Evolutionary conservation across 345 rosid species (phyloP), one percentile per base, ranked within the genome.

Genomic region (Limnanthes douglasii): DNA sequence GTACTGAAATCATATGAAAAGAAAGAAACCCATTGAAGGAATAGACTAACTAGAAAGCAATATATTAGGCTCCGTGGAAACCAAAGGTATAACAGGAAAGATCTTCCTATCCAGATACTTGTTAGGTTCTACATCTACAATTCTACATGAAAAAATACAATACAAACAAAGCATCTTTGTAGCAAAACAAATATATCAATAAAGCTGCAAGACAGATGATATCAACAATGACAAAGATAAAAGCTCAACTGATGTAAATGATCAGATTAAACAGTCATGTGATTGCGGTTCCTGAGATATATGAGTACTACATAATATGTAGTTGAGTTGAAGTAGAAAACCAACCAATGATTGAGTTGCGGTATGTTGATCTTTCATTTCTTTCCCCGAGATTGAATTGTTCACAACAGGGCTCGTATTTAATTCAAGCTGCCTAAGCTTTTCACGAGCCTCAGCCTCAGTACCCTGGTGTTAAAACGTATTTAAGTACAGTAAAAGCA

Each of bases 371-470:
- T 61, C 75, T 48, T 35, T 69, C 10, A 30, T 57, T 37, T 70
- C 86, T 64, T 70, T 72, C 39, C 56, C 70, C 17, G 53, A 24
- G 32, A 64, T 44, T 15, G 84, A 49, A 53, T 66, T 70, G 29
- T 63, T 60, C 25, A 60, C 40, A 15, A 75, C 60, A 39, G 66
- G 47, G 60, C 57, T 77, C 32, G 73, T 66, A 61, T 66, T 84
- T 49, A 59, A 53, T 39, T 70, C 78, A 46, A 77, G 72, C 54
- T 64, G 82, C 50, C 51, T 60, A 53, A 90, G 86, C 56, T 51
- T 66, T 57, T 72, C 94, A 51, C 72, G 51, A 38, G 61, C 86
- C 51, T 77, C 84, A 15, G 70, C 66, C 60, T 84, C 88, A 15
- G 51, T 62, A 56, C 71, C 92, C 94, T 84, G 70, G 20, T 77